phyloP scores from a whole-genome alignment of 2,329 filamentous ascomycete species.

The Myriosclerotinia curreyana region DNA sequence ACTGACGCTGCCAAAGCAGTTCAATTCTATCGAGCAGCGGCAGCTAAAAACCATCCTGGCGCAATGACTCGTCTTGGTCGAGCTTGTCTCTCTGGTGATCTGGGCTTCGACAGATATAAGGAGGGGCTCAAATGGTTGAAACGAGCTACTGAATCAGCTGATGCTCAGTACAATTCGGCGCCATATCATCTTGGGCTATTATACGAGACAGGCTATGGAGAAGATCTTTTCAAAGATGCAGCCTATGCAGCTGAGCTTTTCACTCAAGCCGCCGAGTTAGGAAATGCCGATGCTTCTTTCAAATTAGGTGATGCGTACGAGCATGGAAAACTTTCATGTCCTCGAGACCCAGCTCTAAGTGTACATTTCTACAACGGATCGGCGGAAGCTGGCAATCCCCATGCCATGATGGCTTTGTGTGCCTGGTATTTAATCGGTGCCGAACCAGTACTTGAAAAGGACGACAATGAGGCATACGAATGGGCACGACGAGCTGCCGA shows the following conservation, averaged over 20 bases:
- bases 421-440: slow-evolving; percentile 98
- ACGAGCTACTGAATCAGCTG: slow-evolving; percentile 83
- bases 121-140: slow-evolving; percentile 98
- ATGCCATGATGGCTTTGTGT: slow-evolving; percentile 96
- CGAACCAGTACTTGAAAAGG: slow-evolving; percentile 85
- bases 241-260: slow-evolving; percentile 90
- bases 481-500: slow-evolving; percentile 89
- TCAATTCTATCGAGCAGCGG: slow-evolving; percentile 86
- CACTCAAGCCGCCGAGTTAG: slow-evolving; percentile 88
- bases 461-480: slow-evolving; percentile 93
- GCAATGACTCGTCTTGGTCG: slow-evolving; percentile 90
- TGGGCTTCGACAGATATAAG: slow-evolving; percentile 80
- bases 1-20: slow-evolving; percentile 89
- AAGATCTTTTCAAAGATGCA: slow-evolving; percentile 89
- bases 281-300: slow-evolving; percentile 81
- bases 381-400: slow-evolving; percentile 76
- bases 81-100: slow-evolving; percentile 83
- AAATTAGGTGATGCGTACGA: slow-evolving; percentile 96
- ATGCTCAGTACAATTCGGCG: slow-evolving; percentile 86
- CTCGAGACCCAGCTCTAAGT: slow-evolving; percentile 84
- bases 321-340: slow-evolving; percentile 82
- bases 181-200: slow-evolving; percentile 86
- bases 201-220: slow-evolving; percentile 90
- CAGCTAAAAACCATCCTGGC: slow-evolving; percentile 91
- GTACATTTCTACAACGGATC: slow-evolving; percentile 97